A percentile compares a stretch with the other conserved stretches of the same genome.
Conservation (phyloP, 2,329 filamentous ascomycete species). For the Penicillium polonicum region DNA sequence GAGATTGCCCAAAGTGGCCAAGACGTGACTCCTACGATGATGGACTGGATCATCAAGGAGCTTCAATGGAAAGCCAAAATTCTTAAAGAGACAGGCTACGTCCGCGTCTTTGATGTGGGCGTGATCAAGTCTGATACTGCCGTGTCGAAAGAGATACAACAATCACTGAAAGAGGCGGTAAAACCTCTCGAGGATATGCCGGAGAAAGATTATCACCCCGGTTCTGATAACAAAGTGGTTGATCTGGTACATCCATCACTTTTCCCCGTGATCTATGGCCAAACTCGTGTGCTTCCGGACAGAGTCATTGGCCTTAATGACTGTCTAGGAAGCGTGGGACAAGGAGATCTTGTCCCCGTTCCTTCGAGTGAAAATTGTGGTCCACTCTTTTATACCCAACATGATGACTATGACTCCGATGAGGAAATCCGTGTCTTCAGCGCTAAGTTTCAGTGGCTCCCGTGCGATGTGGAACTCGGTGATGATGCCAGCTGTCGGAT, state of each 20-base stretch:
- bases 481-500: slow-evolving; percentile 3
- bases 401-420: not conserved
- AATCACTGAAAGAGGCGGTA: slow-evolving; percentile 50
- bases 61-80: slow-evolving; percentile 50
- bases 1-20: slow-evolving; percentile 26
- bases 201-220: slow-evolving; percentile 65
- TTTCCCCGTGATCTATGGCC: slow-evolving; percentile 37
- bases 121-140: slow-evolving; percentile 57
- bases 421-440: slow-evolving; percentile 20
- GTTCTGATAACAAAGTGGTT: slow-evolving; percentile 57
- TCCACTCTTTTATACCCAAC: not conserved
- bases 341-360: slow-evolving; percentile 13
- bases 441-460: slow-evolving; percentile 49
- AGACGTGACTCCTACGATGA: slow-evolving; percentile 36
- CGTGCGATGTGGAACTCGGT: slow-evolving; percentile 38
- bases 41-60: slow-evolving; percentile 48
- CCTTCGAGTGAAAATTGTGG: not conserved
- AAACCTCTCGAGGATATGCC: slow-evolving; percentile 54
- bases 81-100: slow-evolving; percentile 41
- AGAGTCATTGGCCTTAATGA: slow-evolving; percentile 23
- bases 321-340: slow-evolving; percentile 21
- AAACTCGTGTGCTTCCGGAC: slow-evolving; percentile 25
- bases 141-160: slow-evolving; percentile 42
- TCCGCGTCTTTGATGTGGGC: slow-evolving; percentile 47
- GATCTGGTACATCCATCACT: slow-evolving; percentile 65